phyloP scores from a whole-genome alignment of 441 rosid genomes.

The Adansonia madagascariensis region DNA sequence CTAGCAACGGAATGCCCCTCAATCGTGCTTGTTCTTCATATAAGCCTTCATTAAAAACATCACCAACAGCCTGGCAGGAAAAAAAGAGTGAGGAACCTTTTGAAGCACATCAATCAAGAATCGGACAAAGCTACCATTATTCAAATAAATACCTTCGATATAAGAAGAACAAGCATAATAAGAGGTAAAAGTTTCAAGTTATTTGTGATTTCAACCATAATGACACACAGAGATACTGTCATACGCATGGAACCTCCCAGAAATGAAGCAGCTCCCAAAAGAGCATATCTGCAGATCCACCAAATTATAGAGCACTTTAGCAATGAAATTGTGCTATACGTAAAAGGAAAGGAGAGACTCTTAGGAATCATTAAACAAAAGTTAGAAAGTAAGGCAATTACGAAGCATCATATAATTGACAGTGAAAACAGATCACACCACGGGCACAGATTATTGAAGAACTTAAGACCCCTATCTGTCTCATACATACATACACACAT shows the following conservation, averaged over 20 bases:
- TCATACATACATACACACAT: too few species aligned
- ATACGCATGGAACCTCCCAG: conserved; percentile 99
- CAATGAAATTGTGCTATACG: conserved; percentile 1
- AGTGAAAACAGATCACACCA: background rate
- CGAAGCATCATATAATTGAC: background rate
- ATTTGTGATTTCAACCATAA: conserved; percentile 98
- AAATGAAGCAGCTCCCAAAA: conserved; percentile 98
- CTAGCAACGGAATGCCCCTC: conserved; percentile 86
- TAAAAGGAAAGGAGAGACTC: conserved; percentile 8
- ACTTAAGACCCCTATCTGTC: background rate
- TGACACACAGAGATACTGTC: conserved; percentile 96
- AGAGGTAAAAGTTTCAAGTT: conserved; percentile 92
- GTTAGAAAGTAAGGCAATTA: background rate
- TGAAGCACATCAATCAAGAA: conserved; percentile 25
- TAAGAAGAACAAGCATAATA: conserved; percentile 97
- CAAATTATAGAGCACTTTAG: conserved; percentile 32
- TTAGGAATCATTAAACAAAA: background rate
- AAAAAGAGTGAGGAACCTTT: conserved; percentile 19
- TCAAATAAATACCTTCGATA: conserved; percentile 72
- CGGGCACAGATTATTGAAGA: background rate
- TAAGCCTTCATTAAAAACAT: conserved; percentile 96
- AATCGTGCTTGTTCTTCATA: conserved; percentile 92
- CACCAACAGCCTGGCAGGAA: conserved; percentile 88
- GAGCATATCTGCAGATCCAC: conserved; percentile 69
- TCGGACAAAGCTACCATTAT: background rate